Base-by-base conservation (phyloP, 495 filamentous ascomycete species). In the Aspergillus homomorphus region DNA sequence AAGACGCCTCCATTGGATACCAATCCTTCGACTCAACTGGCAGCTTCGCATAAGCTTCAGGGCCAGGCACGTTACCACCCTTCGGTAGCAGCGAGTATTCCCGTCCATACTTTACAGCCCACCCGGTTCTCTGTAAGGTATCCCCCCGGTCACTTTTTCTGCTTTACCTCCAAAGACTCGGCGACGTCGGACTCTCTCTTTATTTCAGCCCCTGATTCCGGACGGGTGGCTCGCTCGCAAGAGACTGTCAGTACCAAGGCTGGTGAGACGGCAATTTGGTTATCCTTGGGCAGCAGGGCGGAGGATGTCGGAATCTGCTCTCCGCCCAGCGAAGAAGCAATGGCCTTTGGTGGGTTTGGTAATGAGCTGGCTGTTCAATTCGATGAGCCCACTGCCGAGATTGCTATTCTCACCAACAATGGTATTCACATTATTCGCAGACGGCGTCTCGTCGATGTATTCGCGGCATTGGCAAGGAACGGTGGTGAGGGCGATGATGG, bases 321-420 rank as follows among this genome's bases (percentile, higher is more conserved):
- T 1, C 75, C 79, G 4, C 81, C 86, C 16, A 90, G 90, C 44
- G 80, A 83, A 16, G 89, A 91, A 15, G 74, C 83, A 0, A 66
- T 67, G n/a, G 82, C 82, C 19, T 90, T 94, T 10, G 70, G 83
- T 15, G 93, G 93, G 0, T 98, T 96, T 65, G 92, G 92, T 18
- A 99, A 99, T 63, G 94, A 99, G 69, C 77, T 96, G 58, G 91
- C 95, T 7, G 86, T 95, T 42, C 94, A 99, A 67, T 97, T 91
- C 60, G 95, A 98, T 64, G 80, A 89, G 23, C 77, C 84, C 0
- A 81, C 86, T 4, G 82, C 88, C 12, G 92, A 98, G 64, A 83
- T 96, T 53, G 95, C 92, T 6, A 86, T 99, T 33, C 77, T 99
- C 56, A 97, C 94, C 8, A 94, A 92, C 61, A 88, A 81, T 16